Evolutionary conservation across 2,329 filamentous ascomycete genomes (phyloP), one percentile per base, ranked within the genome.

Genomic region (Zymoseptoria crescenta): DNA sequence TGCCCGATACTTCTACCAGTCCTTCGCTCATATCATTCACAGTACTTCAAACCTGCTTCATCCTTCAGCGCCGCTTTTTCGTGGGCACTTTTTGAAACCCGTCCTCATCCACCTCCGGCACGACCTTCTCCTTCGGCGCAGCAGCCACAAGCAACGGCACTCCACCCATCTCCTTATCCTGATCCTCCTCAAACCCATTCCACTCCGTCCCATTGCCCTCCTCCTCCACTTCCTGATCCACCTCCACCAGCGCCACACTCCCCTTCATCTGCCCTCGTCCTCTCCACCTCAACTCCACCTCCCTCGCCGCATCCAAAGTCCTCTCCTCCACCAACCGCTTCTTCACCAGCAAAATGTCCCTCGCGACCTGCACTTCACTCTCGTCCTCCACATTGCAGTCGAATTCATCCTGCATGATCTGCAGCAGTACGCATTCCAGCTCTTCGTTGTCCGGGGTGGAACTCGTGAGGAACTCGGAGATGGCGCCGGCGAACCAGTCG

Each of bases 321-420:
- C 88, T 88, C 62, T 82, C 80, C 59, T 80, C 78, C 56, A 85
- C 84, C 71, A 86, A 85, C 70, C 88, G 81, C 59, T 79, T 78
- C 68, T 85, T 80, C 63, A 93, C 76, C 56, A 80, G 79, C 73
- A 95, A 76, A 59, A 97, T 89, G 67, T 86, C 80, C 59, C 80
- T 78, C 8, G 91, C 91, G 6, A 96, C 83, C 58, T 87, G 83
- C 56, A 82, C 85, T 35, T 86, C 88, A 53, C 87, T 93, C 67
- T 91, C 92, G 74, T 99, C 94, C 69, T 97, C 94, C 28, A 96
- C 84, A 58, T 89, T 87, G 57, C 94, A 88, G 69, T 96, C 91
- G 70, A 97, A 99, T 75, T 99, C 94, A 76, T 97, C 94, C 63
- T 88, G 83, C 87, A 97, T 94, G 62, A 96, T 86, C 69, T 96